Evolutionary conservation across 306 rosid genomes (phyloP), one percentile per base, ranked within the genome.

Genomic region (Sindora glabra): DNA sequence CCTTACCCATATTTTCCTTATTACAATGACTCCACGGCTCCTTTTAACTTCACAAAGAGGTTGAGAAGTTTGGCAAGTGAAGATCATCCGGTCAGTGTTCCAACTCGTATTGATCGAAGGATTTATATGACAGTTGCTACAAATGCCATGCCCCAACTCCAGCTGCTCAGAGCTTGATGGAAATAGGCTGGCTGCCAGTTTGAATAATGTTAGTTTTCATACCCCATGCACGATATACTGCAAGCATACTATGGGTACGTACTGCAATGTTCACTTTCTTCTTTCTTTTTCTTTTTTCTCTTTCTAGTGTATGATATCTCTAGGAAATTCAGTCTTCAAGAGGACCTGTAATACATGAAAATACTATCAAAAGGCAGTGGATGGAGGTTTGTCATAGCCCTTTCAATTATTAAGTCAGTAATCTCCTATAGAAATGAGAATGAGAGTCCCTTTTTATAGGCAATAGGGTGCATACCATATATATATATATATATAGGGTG

Each of bases 181-280:
- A 0, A 66, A 34, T 9, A 42, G 39, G 37, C 5, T 65, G 1
- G 10, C 68, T 32, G 51, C 73, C 0, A 66, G 69, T 13, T 59
- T 73, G 8, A 73, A 73, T 52, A 73, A 73, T 37, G 10, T 73
- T 21, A 65, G 73, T 16, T 73, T 73, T n/a, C 23, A 3, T 5
- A 59, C 18, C 17, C 64, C 78, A 3, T 3, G 13, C 3, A 26
- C 51, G 58, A 44, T 44, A n/a, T 73, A 11, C 22, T 66, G 12
- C 68, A 65, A 51, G 73, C 78, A 33, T 73, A 73, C 6, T 65
- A 64, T 24, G 1, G 34, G 34, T 29, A 7, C 41, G 77, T 64
- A 72, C 18, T 11, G 0, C 14, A 5, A 15, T 25, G 18, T 0
- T 3, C 16, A 29, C 3, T 32, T 3, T n/a, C n/a, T n/a, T n/a